A percentile compares a stretch with the other conserved stretches of the same genome.
Conservation (phyloP, 768 basidiomycete species). For the Candolleomyces aberdarensis region DNA sequence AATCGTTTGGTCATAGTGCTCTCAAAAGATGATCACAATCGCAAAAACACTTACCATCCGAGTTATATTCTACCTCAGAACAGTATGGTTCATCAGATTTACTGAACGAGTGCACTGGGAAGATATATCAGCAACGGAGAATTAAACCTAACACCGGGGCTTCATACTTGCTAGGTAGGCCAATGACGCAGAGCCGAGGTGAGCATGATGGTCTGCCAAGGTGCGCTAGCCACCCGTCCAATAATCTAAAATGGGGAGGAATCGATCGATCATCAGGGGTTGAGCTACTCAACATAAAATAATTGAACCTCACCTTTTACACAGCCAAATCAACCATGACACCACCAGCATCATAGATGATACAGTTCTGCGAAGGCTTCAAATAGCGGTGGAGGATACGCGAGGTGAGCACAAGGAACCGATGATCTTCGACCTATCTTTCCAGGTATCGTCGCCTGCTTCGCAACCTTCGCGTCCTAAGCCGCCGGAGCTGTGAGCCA, state of each 20-base stretch:
- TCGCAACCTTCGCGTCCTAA: constrained; percentile 80
- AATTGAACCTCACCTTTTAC: constrained; percentile 57
- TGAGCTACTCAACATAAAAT: no score
- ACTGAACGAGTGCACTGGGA: constrained; percentile 48
- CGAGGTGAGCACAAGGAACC: constrained; percentile 77
- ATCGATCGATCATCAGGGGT: no score
- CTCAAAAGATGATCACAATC: no score
- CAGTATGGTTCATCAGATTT: constrained; percentile 79
- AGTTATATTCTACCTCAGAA: no score
- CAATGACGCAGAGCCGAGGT: constrained; percentile 76
- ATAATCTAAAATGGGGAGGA: constrained; percentile 65
- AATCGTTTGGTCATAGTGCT: no score
- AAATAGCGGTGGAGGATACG: constrained; percentile 77
- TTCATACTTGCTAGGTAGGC: constrained; percentile 62
- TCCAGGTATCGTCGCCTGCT: background rate
- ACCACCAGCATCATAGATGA: constrained; percentile 87
- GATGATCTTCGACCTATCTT: constrained; percentile 19
- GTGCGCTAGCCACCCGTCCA: constrained; percentile 69
- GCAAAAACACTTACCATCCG: no score
- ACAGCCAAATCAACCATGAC: constrained; percentile 53
- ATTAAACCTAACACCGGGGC: background rate
- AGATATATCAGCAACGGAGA: constrained; percentile 4
- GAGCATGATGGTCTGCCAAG: constrained; percentile 82
- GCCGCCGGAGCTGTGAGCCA: constrained; percentile 80
- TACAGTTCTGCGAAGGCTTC: constrained; percentile 72